Evolutionary conservation across 148 eudicot species (phyloP).

Genomic region (Spergularia bocconei): DNA sequence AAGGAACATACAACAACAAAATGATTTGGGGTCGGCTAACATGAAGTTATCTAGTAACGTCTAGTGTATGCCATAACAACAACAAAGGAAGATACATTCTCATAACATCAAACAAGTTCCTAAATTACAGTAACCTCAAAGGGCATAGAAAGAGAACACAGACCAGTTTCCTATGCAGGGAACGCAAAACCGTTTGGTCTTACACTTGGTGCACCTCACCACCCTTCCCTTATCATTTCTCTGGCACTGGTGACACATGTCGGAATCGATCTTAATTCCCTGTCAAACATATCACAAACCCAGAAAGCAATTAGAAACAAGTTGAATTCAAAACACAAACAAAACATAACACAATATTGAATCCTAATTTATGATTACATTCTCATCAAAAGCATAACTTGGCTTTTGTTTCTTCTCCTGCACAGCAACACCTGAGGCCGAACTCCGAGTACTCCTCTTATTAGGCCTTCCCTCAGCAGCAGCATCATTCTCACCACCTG

Average conservation of each 20-base stretch:
- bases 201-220: slow-evolving; percentile 45
- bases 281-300: slow-evolving; percentile 14
- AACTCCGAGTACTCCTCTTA: background rate
- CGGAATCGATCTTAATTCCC: slow-evolving; percentile 37
- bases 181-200: slow-evolving; percentile 42
- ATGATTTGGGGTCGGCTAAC: too few relatives aligned
- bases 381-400: slow-evolving; percentile 20
- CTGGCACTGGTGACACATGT: slow-evolving; percentile 60
- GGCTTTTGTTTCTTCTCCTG: background rate
- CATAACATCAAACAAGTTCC: background rate
- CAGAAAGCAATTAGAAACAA: background rate
- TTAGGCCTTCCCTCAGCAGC: background rate
- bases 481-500: background rate
- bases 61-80: too few relatives aligned
- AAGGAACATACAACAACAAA: too few relatives aligned
- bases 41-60: too few relatives aligned
- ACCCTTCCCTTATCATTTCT: slow-evolving; percentile 52
- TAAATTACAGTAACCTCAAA: background rate
- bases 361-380: slow-evolving; percentile 2
- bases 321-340: background rate
- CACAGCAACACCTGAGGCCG: background rate
- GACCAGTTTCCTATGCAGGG: slow-evolving; percentile 46
- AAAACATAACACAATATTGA: background rate
- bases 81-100: too few relatives aligned
- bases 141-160: background rate